Conservation (phyloP, 2,329 filamentous ascomycete species). For the Hypoxylon sp. region DNA sequence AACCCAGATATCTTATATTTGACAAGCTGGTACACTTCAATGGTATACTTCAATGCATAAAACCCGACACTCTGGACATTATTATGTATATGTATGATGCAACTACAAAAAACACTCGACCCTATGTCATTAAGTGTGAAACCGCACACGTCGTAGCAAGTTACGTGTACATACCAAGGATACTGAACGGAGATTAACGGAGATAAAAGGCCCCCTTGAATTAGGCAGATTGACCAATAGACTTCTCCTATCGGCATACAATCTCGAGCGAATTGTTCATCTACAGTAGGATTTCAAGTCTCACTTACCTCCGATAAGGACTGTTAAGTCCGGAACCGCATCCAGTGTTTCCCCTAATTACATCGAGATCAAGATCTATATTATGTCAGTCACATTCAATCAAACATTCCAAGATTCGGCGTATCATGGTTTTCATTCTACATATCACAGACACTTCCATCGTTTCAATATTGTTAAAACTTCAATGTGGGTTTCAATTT, state of each 20-base stretch:
- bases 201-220: background rate
- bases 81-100: background rate
- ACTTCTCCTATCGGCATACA: background rate
- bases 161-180: background rate
- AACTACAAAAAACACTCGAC: background rate
- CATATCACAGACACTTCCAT: background rate
- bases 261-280: conserved; percentile 13
- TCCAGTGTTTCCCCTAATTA: background rate
- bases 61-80: background rate
- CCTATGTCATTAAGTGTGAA: background rate
- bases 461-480: background rate
- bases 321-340: background rate
- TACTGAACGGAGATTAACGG: background rate
- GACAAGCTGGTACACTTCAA: background rate
- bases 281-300: background rate
- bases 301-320: background rate
- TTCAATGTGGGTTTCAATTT: background rate
- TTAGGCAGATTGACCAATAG: conserved; percentile 1
- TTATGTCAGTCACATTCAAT: background rate
- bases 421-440: background rate
- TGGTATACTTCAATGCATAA: background rate
- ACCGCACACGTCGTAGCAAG: background rate
- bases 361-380: background rate
- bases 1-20: background rate
- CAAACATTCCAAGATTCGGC: background rate